Conservation (phyloP, 1,139 yeast genomes). For the Torulaspora pretoriensis region DNA sequence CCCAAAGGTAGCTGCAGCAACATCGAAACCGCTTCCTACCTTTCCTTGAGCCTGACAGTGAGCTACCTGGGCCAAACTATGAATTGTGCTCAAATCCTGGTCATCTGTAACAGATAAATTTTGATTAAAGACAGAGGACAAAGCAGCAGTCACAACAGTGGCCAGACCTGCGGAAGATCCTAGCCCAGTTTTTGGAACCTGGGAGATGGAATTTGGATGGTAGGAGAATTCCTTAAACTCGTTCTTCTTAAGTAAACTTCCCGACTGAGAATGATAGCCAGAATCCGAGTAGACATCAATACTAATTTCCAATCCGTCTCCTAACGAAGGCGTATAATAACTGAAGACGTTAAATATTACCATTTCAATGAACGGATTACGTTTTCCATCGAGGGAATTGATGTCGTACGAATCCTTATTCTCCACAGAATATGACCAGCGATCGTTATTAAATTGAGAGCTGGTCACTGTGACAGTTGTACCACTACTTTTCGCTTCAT, state of each 20-base stretch:
- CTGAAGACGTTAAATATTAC: conserved; percentile 53
- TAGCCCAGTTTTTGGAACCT: conserved; percentile 88
- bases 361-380: conserved; percentile 75
- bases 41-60: conserved; percentile 94
- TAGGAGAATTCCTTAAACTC: conserved; percentile 48
- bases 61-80: conserved; percentile 80
- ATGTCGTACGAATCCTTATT: conserved; percentile 18
- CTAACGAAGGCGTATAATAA: conserved; percentile 42
- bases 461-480: conserved; percentile 51
- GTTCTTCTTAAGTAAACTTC: conserved; percentile 39
- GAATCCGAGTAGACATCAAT: conserved; percentile 78
- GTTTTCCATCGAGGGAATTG: conserved; percentile 35
- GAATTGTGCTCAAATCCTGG: conserved; percentile 43
- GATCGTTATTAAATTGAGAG: conserved; percentile 73
- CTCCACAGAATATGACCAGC: conserved; percentile 54
- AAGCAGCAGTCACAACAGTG: conserved; percentile 69
- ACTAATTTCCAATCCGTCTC: conserved; percentile 36
- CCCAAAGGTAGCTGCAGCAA: conserved; percentile 92
- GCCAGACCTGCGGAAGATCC: conserved; percentile 96
- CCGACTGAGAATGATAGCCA: conserved; percentile 78
- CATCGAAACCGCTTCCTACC: conserved; percentile 95
- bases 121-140: conserved; percentile 47
- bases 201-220: conserved; percentile 56
- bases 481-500: conserved; percentile 16
- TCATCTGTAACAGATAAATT: conserved; percentile 34